A percentile compares a stretch with the other conserved stretches of the same genome.
These are phyloP conservation scores for Trichosporon sp. DNA, from an alignment of 1,284 basidiomycete genomes.

Conservation along the genomic window DNA sequence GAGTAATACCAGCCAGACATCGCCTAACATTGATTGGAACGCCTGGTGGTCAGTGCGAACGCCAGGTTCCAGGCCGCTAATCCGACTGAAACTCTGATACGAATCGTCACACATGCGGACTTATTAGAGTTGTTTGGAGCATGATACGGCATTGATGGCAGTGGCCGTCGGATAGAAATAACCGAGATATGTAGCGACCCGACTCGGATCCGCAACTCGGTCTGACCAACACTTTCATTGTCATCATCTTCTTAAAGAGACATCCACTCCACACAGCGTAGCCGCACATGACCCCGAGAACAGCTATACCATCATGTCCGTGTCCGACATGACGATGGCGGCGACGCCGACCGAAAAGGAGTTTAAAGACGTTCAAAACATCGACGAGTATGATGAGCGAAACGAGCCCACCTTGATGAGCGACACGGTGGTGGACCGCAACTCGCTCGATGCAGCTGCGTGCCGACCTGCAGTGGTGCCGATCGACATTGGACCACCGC, in stretches of 20 bases:
- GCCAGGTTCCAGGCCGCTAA: no score
- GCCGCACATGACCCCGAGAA: neutral
- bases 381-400: neutral
- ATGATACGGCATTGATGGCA: neutral
- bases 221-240: neutral
- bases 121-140: no score
- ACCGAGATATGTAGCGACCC: neutral
- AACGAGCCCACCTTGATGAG: neutral
- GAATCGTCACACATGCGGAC: no score
- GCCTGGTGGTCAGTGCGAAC: no score
- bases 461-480: neutral
- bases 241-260: neutral
- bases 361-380: neutral
- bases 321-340: neutral
- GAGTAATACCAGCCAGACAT: no score
- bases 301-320: neutral
- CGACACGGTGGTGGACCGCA: neutral
- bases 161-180: neutral
- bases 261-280: neutral
- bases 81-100: no score
- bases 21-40: no score
- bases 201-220: neutral
- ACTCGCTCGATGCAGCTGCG: neutral
- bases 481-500: conserved; percentile 20
- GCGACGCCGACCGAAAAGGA: neutral